Evolutionary conservation across 257 asterid genomes (phyloP).

Genomic region (Fraxinus anomala): DNA sequence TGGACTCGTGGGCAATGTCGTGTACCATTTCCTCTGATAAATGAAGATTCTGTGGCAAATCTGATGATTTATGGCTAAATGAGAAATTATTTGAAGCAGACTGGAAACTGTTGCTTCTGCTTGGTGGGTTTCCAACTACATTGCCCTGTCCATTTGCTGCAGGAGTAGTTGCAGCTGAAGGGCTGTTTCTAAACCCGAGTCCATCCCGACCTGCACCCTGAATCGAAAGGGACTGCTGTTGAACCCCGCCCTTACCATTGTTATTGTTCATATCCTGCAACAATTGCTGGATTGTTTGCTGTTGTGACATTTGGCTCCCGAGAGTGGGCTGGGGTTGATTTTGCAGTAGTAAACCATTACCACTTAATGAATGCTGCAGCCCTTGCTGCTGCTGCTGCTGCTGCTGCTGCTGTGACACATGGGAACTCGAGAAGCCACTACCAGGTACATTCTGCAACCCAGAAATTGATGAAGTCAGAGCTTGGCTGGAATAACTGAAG

Average conservation of each 20-base stretch:
- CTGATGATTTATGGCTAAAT: constrained; percentile 56
- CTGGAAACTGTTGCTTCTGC: constrained; percentile 72
- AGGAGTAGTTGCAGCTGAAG: constrained; percentile 31
- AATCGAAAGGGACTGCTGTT: constrained; percentile 36
- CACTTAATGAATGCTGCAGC: constrained; percentile 36
- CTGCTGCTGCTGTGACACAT: constrained; percentile 32
- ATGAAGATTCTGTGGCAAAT: constrained; percentile 53
- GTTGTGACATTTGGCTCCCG: constrained; percentile 64
- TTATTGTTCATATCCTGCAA: constrained; percentile 57
- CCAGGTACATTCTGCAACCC: constrained; percentile 45
- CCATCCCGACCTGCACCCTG: constrained; percentile 55
- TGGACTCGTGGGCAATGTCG: constrained; percentile 62
- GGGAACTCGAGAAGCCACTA: constrained; percentile 47
- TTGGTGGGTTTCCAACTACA: constrained; percentile 37
- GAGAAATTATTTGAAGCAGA: constrained; percentile 49
- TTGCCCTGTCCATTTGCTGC: constrained; percentile 37
- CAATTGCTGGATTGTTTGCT: constrained; percentile 73
- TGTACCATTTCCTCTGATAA: constrained; percentile 58
- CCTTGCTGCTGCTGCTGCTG: constrained; percentile 28
- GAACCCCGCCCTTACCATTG: constrained; percentile 37
- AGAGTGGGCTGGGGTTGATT: constrained; percentile 46
- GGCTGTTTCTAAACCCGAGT: constrained; percentile 37
- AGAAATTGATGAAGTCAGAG: constrained; percentile 44
- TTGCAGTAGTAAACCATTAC: constrained; percentile 45
- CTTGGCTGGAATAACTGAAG: constrained; percentile 44